phyloP scores from a whole-genome alignment of 2,329 filamentous ascomycete species.

The Coniochaeta pulveracea region DNA sequence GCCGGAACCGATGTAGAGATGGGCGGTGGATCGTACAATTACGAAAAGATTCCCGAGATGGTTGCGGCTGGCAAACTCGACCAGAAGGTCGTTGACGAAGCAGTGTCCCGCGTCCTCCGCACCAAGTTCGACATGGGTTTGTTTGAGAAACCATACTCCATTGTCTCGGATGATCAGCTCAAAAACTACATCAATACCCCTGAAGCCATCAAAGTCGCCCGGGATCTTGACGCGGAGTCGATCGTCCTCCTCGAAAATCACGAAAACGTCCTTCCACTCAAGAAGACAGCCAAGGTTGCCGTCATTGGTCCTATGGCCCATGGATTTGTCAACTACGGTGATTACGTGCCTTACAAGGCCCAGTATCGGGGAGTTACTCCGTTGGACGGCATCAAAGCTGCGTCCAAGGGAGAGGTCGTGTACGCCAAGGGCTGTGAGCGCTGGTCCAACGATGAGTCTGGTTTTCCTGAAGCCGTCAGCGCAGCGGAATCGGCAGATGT shows the following conservation, averaged over 20 bases:
- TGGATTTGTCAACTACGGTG: slow-evolving; percentile 62
- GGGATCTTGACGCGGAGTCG: slow-evolving; percentile 68
- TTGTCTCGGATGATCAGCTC: slow-evolving; percentile 42
- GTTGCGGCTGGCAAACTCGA: slow-evolving; percentile 50
- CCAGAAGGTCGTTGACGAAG: slow-evolving; percentile 48
- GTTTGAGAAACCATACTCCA: slow-evolving; percentile 59
- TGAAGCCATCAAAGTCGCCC: slow-evolving; percentile 38
- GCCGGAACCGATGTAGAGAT: slow-evolving; percentile 66
- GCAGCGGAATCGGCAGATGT: slow-evolving; percentile 57
- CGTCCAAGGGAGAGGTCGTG: slow-evolving; percentile 53
- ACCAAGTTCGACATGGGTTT: slow-evolving; percentile 60
- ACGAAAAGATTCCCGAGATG: slow-evolving; percentile 53
- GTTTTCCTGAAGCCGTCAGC: slow-evolving; percentile 54
- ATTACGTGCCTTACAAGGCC: slow-evolving; percentile 65
- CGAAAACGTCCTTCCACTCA: slow-evolving; percentile 54
- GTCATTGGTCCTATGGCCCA: slow-evolving; percentile 69
- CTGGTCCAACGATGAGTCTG: slow-evolving; percentile 60
- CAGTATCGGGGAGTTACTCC: slow-evolving; percentile 64
- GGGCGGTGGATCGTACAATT: slow-evolving; percentile 65
- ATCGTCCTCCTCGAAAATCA: slow-evolving; percentile 75
- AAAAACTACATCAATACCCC: slow-evolving; percentile 24
- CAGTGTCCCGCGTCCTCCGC: slow-evolving; percentile 52
- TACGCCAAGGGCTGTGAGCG: slow-evolving; percentile 62
- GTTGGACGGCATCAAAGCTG: slow-evolving; percentile 66
- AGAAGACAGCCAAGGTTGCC: slow-evolving; percentile 44